These are phyloP conservation scores for Ophiosphaerella korrae DNA, from an alignment of 2,329 filamentous ascomycete genomes.

Conservation along the genomic window DNA sequence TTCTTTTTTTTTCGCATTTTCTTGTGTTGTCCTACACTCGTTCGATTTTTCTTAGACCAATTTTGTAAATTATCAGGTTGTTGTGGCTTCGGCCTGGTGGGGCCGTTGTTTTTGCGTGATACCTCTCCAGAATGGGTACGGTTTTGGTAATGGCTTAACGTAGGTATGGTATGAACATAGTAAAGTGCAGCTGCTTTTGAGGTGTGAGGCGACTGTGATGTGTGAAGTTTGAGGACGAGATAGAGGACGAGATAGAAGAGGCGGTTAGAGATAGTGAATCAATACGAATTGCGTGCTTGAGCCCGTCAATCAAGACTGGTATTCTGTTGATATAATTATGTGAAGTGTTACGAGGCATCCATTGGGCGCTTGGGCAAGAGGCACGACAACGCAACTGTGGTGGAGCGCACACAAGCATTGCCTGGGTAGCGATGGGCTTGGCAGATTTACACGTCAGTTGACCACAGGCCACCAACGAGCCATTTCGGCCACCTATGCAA, in stretches of 20 bases:
- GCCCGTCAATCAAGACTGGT: no score
- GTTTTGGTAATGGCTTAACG: background rate
- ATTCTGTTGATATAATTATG: no score
- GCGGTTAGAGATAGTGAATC: no score
- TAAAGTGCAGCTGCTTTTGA: background rate
- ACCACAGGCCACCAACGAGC: slow-evolving; percentile 9
- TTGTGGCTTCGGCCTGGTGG: slow-evolving; percentile 10
- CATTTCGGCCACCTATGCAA: background rate
- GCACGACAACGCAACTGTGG: no score
- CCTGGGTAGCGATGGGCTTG: background rate
- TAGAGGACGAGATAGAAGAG: no score
- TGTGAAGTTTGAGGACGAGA: no score
- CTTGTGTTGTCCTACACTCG: slow-evolving; percentile 2
- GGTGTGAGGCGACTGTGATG: no score
- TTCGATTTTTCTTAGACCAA: background rate
- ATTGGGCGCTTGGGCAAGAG: no score
- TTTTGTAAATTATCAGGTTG: slow-evolving; percentile 10
- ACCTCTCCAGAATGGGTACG: slow-evolving; percentile 15
- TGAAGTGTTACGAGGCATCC: background rate
- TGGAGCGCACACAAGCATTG: no score
- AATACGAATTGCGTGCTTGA: no score
- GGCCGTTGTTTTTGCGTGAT: slow-evolving; percentile 14
- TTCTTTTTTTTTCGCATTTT: background rate
- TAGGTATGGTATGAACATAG: slow-evolving; percentile 8
- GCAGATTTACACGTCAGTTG: slow-evolving; percentile 1